phyloP scores from a whole-genome alignment of 352 stramenopile genomes.

The Globisporangium cederbergense region DNA sequence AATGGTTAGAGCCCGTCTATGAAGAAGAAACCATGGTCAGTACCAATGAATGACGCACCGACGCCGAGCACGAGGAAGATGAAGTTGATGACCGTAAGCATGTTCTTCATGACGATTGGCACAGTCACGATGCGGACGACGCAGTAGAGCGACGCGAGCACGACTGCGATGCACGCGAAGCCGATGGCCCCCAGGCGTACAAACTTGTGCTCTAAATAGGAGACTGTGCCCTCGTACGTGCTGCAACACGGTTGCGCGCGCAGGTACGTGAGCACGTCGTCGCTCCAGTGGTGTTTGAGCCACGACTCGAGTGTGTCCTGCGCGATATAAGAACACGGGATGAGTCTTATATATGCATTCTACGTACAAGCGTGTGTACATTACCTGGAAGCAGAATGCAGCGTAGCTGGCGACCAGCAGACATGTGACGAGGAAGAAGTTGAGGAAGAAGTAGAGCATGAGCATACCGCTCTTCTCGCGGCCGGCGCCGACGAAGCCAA shows the following conservation, averaged over 20 bases:
- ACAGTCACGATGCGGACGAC: conserved; percentile 83
- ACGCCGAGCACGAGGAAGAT: conserved; percentile 63
- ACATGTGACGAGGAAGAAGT: conserved; percentile 58
- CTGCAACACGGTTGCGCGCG: conserved; percentile 45
- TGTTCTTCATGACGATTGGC: conserved; percentile 83
- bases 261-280: conserved; percentile 38
- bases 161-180: conserved; percentile 39
- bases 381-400: conserved; percentile 56
- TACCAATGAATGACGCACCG: conserved; percentile 13
- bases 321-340: background rate
- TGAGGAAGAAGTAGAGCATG: conserved; percentile 74
- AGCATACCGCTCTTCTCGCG: conserved; percentile 64
- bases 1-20: background rate
- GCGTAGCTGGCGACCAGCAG: conserved; percentile 65
- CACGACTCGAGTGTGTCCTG: conserved; percentile 53
- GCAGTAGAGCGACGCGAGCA: conserved; percentile 68
- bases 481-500: conserved; percentile 63
- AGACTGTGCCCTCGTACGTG: conserved; percentile 46
- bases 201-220: conserved; percentile 49
- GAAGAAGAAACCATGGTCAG: background rate
- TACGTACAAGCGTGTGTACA: background rate
- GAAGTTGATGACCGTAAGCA: conserved; percentile 74
- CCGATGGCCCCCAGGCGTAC: conserved; percentile 45
- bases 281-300: conserved; percentile 76
- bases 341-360: background rate